Percentiles rank a stretch among this genome's conserved stretches.
phyloP scores from a whole-genome alignment of 2,329 filamentous ascomycete genomes.

The Neofusicoccum ribis region DNA sequence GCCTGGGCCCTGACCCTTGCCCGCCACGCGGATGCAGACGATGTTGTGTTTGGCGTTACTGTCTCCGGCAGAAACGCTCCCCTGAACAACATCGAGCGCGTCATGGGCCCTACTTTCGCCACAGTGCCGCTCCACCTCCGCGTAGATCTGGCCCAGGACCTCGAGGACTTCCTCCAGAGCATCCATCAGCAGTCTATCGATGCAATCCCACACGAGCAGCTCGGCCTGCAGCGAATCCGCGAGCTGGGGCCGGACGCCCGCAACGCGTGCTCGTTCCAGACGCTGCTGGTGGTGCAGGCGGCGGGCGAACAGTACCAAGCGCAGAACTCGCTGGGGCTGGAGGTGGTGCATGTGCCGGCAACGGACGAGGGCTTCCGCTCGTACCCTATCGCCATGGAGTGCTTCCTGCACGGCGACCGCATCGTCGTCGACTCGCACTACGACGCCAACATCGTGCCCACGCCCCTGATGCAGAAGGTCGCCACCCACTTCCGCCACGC shows the following conservation, averaged over 20 bases:
- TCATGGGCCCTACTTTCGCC: slow-evolving; percentile 31
- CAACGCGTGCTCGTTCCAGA: slow-evolving; percentile 19
- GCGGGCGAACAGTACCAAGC: slow-evolving; percentile 52
- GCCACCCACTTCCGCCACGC: neutral
- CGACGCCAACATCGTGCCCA: neutral
- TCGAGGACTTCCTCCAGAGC: slow-evolving; percentile 13
- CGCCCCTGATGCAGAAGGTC: neutral
- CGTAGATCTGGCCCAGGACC: slow-evolving; percentile 21
- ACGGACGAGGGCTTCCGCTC: slow-evolving; percentile 20
- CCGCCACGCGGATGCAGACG: slow-evolving; percentile 24
- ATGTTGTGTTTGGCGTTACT: slow-evolving; percentile 30
- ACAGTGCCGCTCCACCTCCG: slow-evolving; percentile 29
- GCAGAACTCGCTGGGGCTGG: slow-evolving; percentile 9
- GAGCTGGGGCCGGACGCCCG: neutral
- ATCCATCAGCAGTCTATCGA: neutral
- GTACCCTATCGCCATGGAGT: neutral
- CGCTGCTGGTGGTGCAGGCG: slow-evolving; percentile 29
- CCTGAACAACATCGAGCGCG: slow-evolving; percentile 22
- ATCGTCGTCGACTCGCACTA: neutral
- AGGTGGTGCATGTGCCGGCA: neutral
- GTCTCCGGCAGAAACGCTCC: slow-evolving; percentile 28
- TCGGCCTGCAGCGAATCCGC: neutral
- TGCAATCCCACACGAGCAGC: neutral
- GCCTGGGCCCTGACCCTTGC: slow-evolving; percentile 29
- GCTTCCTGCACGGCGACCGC: neutral